Evolutionary conservation across 345 rosid species (phyloP).

Genomic region (Hibiscus trionum): DNA sequence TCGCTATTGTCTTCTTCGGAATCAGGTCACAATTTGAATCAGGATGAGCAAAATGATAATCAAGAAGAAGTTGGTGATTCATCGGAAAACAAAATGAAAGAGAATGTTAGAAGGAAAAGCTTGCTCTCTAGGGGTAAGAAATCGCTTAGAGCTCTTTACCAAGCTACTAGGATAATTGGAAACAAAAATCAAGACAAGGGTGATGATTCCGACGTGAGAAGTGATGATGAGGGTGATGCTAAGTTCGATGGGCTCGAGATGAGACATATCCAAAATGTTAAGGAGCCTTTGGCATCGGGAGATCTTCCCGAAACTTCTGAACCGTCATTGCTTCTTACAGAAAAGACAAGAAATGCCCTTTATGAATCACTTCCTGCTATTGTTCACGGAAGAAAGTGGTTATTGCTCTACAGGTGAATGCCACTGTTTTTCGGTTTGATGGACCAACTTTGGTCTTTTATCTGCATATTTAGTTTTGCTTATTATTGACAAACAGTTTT

Average conservation of each 20-base stretch:
- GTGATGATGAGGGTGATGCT: slow-evolving; percentile 29
- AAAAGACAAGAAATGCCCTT: slow-evolving; percentile 48
- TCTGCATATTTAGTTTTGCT: background rate
- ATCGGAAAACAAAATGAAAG: slow-evolving; percentile 39
- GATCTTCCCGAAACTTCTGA: slow-evolving; percentile 57
- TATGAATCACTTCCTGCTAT: slow-evolving; percentile 81
- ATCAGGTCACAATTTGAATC: slow-evolving; percentile 28
- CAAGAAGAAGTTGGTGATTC: slow-evolving; percentile 34
- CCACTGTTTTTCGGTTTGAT: background rate
- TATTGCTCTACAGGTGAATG: slow-evolving; percentile 77
- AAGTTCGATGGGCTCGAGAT: slow-evolving; percentile 49
- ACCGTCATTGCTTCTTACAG: slow-evolving; percentile 77
- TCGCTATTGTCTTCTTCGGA: slow-evolving; percentile 68
- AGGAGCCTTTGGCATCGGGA: slow-evolving; percentile 27
- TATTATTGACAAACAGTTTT: background rate
- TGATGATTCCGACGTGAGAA: slow-evolving; percentile 31
- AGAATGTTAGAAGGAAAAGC: slow-evolving; percentile 48
- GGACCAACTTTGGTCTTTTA: background rate
- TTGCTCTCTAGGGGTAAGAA: slow-evolving; percentile 68
- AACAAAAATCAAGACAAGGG: slow-evolving; percentile 37
- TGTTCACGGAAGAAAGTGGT: slow-evolving; percentile 90
- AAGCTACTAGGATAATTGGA: slow-evolving; percentile 45
- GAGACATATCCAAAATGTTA: slow-evolving; percentile 33
- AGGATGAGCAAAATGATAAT: slow-evolving; percentile 33
- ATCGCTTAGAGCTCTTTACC: slow-evolving; percentile 51